Base-by-base conservation (phyloP, 2,329 filamentous ascomycete species). In the Aspergillus quadrilineatus region DNA sequence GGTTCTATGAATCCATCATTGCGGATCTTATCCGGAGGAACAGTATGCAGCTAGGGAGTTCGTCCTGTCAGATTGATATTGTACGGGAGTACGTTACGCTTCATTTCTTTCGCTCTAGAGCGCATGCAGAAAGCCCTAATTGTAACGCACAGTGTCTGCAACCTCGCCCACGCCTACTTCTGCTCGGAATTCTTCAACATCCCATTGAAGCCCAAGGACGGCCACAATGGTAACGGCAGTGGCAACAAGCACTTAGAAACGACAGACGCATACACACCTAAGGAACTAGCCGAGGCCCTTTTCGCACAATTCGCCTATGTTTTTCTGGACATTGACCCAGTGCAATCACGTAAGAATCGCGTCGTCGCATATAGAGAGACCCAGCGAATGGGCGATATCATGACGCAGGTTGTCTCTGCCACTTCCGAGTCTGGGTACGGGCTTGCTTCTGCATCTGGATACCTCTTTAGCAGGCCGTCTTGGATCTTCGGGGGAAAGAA, bases 81-180 rank as follows among this genome's bases (percentile, higher is more conserved):
- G 72, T 79, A 53, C 74, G 75, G 12, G 78, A 80, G 50, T 39
- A 52, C 14, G 41, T 37, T 15, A 22, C 7, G 34, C 39, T 42
- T n/a, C 12, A 12, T 39, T 12, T 39, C 6, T 39, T 39, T 3
- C n/a, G n/a, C 6, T 12, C 6, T 39, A 39, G 37, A 39, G n/a
- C 9, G n/a, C 8, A 39, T n/a, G 37, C 17, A 15, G 6, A 12
- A n/a, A 36, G 14, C 34, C 14, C 37, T 46, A 15, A 5, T 10
- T n/a, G 2, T 22, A 42, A 15, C 14, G 46, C 4, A 30, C 50
- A 52, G 50, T 56, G 63, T 85, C 32, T 78, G 79, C 59, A 83
- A 83, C 58, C 69, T 81, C 10, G 73, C 72, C 4, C 81, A 83
- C 61, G 77, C 81, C 3, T 79, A 82, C 64, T 84, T 85, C 66